Conservation (phyloP, 352 stramenopile species). For the Phytophthora chlamydospora region DNA sequence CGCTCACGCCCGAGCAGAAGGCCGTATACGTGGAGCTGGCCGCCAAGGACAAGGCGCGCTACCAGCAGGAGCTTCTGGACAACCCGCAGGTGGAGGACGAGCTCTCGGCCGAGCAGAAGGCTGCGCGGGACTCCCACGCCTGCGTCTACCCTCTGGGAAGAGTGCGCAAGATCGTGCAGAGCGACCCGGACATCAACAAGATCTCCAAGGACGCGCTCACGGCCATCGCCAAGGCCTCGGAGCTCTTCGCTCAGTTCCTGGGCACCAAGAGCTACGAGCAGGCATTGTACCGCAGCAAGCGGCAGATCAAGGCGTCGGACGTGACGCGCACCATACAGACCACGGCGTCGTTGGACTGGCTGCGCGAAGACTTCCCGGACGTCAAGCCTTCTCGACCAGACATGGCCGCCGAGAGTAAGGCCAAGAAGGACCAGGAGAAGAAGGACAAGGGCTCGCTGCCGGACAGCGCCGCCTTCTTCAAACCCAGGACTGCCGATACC, state of each 20-base stretch:
- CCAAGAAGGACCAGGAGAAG: conserved; percentile 34
- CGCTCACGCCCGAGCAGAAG: conserved; percentile 83
- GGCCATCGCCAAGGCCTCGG: conserved; percentile 92
- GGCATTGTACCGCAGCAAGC: conserved; percentile 82
- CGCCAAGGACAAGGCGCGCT: conserved; percentile 87
- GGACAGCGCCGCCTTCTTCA: conserved; percentile 64
- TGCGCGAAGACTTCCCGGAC: conserved; percentile 86
- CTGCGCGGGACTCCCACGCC: conserved; percentile 30
- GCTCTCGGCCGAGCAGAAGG: conserved; percentile 41
- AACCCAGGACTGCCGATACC: conserved; percentile 20
- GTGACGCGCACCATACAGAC: conserved; percentile 82
- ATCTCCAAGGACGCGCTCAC: conserved; percentile 93
- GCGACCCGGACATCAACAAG: conserved; percentile 91
- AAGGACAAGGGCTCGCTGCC: conserved; percentile 24
- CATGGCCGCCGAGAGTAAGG: conserved; percentile 16
- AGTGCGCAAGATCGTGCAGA: conserved; percentile 94
- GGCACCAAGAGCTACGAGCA: conserved; percentile 90
- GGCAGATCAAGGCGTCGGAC: conserved; percentile 80
- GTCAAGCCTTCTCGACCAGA: conserved; percentile 37
- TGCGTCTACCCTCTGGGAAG: conserved; percentile 73
- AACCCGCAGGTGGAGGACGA: conserved; percentile 70
- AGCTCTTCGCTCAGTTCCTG: conserved; percentile 92
- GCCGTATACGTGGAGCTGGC: conserved; percentile 89
- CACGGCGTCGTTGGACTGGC: conserved; percentile 78
- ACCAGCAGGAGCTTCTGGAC: conserved; percentile 75